Base-by-base conservation (phyloP, 1,284 basidiomycete species). In the Erythrobasidium hasegawianum region DNA sequence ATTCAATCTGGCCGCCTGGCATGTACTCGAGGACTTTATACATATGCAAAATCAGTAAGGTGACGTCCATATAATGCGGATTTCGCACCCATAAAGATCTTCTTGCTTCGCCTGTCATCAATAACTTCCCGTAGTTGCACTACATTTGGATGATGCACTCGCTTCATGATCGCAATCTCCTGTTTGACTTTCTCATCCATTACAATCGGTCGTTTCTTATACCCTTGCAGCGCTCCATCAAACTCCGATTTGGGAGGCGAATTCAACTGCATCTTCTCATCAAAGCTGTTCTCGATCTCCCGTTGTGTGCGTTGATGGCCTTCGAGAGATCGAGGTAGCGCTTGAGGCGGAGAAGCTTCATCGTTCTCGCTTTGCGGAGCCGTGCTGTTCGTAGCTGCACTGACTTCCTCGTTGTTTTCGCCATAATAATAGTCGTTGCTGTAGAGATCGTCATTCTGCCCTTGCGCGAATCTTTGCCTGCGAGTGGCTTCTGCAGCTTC, bases 91-190 rank as follows among this genome's bases (percentile, higher is more conserved):
- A 98, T 90, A 78, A 91, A 96, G 47, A 97, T 89, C 79, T 90
- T 90, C 76, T 90, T 89, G 68, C 85, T 86, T 69, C 89, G 83
- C 24, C 87, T 85, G 78, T 97, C 95, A 77, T 98, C 94, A 72
- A 98, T 96, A 75, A 97, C 93, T 77, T 97, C 93, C 74, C 87
- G 86, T 69, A 98, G 83, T 70, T 87, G 83, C 4, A 98, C 95
- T 66, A 98, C 87, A 75, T 98, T 88, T 0, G 88, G 86, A 76
- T 98, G 94, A 68, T 86, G 81, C 75, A 74, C 75, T 75, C 96
- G 94, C 80, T 97, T 97, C 88, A 98, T 93, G 77, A 98, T 95
- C 4, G 94, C 95, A 70, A 98, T 97, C 79, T 98, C 93, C 74
- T 86, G 86, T 73, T 84, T 82, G 72, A 92, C 88, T 79, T 89